Evolutionary conservation across 805 yeast genomes (phyloP).

Genomic region (Saturnispora galanensis): DNA sequence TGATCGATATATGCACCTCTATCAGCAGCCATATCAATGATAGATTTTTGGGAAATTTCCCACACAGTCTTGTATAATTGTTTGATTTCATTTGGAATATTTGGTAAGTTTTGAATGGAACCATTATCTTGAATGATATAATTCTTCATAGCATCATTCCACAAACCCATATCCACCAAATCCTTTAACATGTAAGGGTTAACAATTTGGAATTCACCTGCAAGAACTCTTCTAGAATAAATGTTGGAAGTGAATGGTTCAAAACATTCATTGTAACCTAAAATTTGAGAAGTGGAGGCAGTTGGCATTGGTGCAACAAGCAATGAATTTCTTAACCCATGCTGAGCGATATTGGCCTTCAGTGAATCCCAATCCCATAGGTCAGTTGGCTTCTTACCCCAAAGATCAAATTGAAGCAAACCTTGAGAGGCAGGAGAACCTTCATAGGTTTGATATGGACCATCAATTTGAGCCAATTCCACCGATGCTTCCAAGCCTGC

Average conservation of each 20-base stretch:
- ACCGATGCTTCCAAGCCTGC: constrained; percentile 48
- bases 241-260: constrained; percentile 57
- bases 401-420: constrained; percentile 44
- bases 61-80: constrained; percentile 50
- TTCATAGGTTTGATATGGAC: constrained; percentile 39
- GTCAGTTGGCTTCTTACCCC: constrained; percentile 51
- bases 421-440: constrained; percentile 57
- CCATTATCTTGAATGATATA: constrained; percentile 48
- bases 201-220: constrained; percentile 57
- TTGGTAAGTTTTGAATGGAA: constrained; percentile 45
- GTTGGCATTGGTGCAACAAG: constrained; percentile 61
- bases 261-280: constrained; percentile 53
- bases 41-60: constrained; percentile 51
- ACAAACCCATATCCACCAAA: constrained; percentile 47
- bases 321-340: constrained; percentile 49
- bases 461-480: constrained; percentile 43
- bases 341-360: constrained; percentile 37
- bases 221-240: constrained; percentile 52
- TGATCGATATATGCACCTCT: constrained; percentile 80
- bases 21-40: constrained; percentile 60
- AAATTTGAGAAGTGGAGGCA: constrained; percentile 55
- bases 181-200: constrained; percentile 50
- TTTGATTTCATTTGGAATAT: constrained; percentile 45
- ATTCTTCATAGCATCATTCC: constrained; percentile 51
- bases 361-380: constrained; percentile 51